A percentile compares a stretch with the other conserved stretches of the same genome.
These are phyloP conservation scores for Senna siamea DNA, from an alignment of 306 rosid species.

Conservation along the genomic window DNA sequence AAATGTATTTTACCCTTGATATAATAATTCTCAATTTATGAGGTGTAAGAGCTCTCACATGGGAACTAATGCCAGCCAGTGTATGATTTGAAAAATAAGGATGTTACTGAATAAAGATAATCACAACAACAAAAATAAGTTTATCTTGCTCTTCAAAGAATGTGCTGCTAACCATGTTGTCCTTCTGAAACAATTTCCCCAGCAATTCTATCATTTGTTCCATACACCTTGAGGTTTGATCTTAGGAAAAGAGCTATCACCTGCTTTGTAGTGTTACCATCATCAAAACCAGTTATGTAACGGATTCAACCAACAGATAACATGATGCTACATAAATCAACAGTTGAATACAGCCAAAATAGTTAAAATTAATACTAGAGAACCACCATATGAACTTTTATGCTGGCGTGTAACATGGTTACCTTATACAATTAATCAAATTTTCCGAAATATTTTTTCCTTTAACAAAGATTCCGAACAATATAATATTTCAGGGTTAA, in stretches of 20 bases:
- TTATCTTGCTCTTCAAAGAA: conserved; percentile 8
- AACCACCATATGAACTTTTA: conserved; percentile 23
- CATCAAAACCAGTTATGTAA: conserved; percentile 34
- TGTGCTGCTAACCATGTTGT: conserved; percentile 57
- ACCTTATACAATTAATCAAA: conserved; percentile 21
- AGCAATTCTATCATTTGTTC: conserved; percentile 44
- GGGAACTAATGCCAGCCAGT: not conserved
- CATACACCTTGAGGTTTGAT: conserved; percentile 74
- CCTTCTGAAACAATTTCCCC: conserved; percentile 44
- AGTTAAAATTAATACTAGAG: not conserved
- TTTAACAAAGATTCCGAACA: conserved; percentile 29
- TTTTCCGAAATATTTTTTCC: not conserved
- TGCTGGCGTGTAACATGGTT: not conserved
- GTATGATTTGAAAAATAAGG: conserved; percentile 12
- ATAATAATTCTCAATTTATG: no score
- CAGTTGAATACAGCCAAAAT: conserved; percentile 2
- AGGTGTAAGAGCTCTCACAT: no score
- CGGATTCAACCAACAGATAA: conserved; percentile 10
- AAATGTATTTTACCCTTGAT: no score
- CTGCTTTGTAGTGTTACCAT: conserved; percentile 52
- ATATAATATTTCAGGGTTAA: not conserved
- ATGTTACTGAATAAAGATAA: not conserved
- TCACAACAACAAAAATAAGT: not conserved
- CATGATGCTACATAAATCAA: conserved; percentile 24
- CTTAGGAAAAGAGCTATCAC: conserved; percentile 82